Base-by-base conservation (phyloP, 352 stramenopile genomes). In the Pythium myriotylum region DNA sequence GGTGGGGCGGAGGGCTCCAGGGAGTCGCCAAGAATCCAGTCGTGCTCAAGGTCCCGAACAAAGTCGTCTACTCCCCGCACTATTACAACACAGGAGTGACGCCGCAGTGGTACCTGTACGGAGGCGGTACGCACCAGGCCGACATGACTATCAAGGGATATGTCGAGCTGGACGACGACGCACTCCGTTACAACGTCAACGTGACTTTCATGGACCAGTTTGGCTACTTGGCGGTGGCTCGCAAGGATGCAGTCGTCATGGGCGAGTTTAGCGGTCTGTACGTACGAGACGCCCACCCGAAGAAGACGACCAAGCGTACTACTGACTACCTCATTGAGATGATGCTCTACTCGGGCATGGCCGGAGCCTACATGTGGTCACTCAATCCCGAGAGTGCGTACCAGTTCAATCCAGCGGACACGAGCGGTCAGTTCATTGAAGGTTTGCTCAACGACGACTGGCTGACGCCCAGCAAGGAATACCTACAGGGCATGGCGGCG, bases 351-450 rank as follows among this genome's bases (percentile, higher is more conserved):
- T 19, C 46, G 23, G 46, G 14, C 29, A 89, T 89, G 48, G 76
- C 77, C 0, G 83, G 83, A 14, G 83, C 79, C 4, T 92, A 89
- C 67, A 89, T 92, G 79, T 92, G 83, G 83, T 89, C 79, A 17
- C 73, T 92, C 29, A 91, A 92, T 53, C 84, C 84, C 6, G 84
- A 92, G 62, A 86, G 73, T 22, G 68, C 67, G n/a, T 92, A 92
- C 65, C 58, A 85, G 50, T 91, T 87, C 68, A 91, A 91, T 59
- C 80, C 81, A 16, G 78, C 75, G 19, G 73, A 77, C 54, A 68
- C 52, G 7, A 46, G 76, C 41, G 80, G 81, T 10, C 57, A 72
- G 37, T 91, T 84, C 62, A 86, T 73, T 0, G 84, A 92, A 65
- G 84, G 84, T 1, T 67, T 92, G 49, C 65, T 92, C 4, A 47